Percentiles rank a stretch among this genome's conserved stretches.
phyloP scores from a whole-genome alignment of 805 yeast species.

The Yueomyces sinensis region DNA sequence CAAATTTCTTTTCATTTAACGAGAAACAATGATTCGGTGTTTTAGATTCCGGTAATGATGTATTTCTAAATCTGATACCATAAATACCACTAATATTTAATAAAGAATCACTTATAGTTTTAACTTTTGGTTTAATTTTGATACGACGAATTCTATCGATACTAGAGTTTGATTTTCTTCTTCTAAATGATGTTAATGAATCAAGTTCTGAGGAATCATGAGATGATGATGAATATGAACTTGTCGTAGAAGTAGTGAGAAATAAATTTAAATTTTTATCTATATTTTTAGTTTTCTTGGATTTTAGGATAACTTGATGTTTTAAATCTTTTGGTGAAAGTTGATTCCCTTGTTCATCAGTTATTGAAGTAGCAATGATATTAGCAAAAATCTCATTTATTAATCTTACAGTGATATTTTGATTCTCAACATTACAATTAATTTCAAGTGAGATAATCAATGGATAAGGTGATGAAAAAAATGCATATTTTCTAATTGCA shows the following conservation, averaged over 20 bases:
- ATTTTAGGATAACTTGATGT: constrained; percentile 64
- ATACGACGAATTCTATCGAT: constrained; percentile 23
- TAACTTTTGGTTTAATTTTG: constrained; percentile 13
- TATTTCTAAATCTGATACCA: constrained; percentile 69
- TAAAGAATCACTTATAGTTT: constrained; percentile 11
- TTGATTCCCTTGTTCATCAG: constrained; percentile 19
- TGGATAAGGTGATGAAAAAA: constrained; percentile 78
- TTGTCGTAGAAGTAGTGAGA: constrained; percentile 2
- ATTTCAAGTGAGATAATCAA: constrained; percentile 76
- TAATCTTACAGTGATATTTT: constrained; percentile 39
- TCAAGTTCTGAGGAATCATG: constrained; percentile 12
- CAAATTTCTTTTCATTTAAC: constrained; percentile 60
- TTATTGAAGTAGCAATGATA: neutral
- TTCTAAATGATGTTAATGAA: constrained; percentile 8
- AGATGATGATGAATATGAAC: constrained; percentile 23
- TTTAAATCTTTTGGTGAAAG: constrained; percentile 69
- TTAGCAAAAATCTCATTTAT: constrained; percentile 30
- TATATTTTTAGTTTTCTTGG: constrained; percentile 38
- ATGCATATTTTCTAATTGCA: constrained; percentile 73
- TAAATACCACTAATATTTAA: constrained; percentile 28
- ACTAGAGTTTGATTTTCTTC: constrained; percentile 1
- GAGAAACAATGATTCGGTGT: constrained; percentile 75
- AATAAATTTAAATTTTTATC: no score
- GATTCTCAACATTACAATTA: constrained; percentile 61
- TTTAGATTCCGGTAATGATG: constrained; percentile 77